Base-by-base conservation (phyloP, 1,284 basidiomycete genomes). In the Sanguinoderma infundibulare region DNA sequence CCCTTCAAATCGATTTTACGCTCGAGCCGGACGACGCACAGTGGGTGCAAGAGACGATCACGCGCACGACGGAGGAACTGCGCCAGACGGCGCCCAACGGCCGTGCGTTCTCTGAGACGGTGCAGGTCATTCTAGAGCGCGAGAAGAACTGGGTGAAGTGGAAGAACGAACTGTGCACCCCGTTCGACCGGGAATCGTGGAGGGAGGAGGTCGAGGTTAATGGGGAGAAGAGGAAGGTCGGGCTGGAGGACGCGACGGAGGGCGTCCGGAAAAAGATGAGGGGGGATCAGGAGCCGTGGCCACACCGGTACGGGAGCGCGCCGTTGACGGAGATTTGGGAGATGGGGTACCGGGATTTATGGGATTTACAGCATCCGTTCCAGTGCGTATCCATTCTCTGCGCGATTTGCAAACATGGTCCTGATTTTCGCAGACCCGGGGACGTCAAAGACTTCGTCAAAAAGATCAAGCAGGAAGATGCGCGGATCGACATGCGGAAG, bases 141-240 rank as follows among this genome's bases (percentile, higher is more conserved):
- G 93, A 95, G 74, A 87, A 86, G 73, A 94, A 93, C 69, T 95
- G 93, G 93, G 85, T 94, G 8, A 85, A 83, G 66, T 94, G 92
- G 91, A 94, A 94, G 77, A 91, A 90, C 67, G 87, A 91, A 28
- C 69, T 90, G 5, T 94, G 91, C 69, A 78, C 84, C 30, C 82
- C 88, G 8, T 94, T 94, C 71, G 92, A 94, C 70, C 87, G 86
- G 67, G 85, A 85, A 53, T 81, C 88, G 10, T 86, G 86, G 80
- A 76, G 74, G 8, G 74, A 75, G 47, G 81, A 84, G 55, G 64
- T 85, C 15, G 77, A 81, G 55, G 83, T 69, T 1, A 69, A 67
- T 39, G 72, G 67, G 3, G 60, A 58, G 55, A 76, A 78, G 24
- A 73, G 74, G 67, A 82, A 79, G 55, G 75, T 86, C 24, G 84